A percentile compares a stretch with the other conserved stretches of the same genome.
phyloP scores from a whole-genome alignment of 2,329 filamentous ascomycete genomes.

The Ophiocordyceps robertsii region DNA sequence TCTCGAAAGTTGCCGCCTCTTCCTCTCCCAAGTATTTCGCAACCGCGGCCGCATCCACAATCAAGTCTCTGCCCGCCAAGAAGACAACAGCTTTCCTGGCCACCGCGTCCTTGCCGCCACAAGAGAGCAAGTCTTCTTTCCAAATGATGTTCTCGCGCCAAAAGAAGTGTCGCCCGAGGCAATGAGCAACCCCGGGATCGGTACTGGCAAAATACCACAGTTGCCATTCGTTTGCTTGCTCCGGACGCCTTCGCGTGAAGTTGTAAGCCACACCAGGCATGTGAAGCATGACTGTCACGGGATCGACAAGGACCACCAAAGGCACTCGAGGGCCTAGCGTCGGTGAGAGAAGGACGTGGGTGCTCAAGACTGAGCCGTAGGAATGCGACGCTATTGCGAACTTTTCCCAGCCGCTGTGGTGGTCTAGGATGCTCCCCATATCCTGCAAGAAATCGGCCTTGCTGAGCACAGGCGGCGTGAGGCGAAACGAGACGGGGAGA shows the following conservation, averaged over 20 bases:
- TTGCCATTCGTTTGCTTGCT: conserved; percentile 52
- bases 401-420: conserved; percentile 44
- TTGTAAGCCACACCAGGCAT: conserved; percentile 60
- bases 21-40: conserved; percentile 34
- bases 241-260: conserved; percentile 43
- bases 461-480: conserved; percentile 38
- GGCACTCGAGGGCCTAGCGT: conserved; percentile 35
- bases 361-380: conserved; percentile 50
- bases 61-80: conserved; percentile 47
- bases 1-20: conserved; percentile 6
- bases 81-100: conserved; percentile 37
- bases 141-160: conserved; percentile 60
- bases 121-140: conserved; percentile 45
- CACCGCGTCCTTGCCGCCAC: conserved; percentile 2
- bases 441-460: conserved; percentile 41
- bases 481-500: conserved; percentile 50
- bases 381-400: conserved; percentile 50
- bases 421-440: conserved; percentile 40
- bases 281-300: conserved; percentile 54
- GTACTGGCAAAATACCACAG: conserved; percentile 58
- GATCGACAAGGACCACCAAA: conserved; percentile 38
- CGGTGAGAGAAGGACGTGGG: conserved; percentile 43
- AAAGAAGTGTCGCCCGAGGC: conserved; percentile 53
- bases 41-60: conserved; percentile 47
- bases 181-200: conserved; percentile 53